These are phyloP conservation scores for Geotrichum klebahnii DNA, from an alignment of 1,139 yeast genomes.

Conservation along the genomic window DNA sequence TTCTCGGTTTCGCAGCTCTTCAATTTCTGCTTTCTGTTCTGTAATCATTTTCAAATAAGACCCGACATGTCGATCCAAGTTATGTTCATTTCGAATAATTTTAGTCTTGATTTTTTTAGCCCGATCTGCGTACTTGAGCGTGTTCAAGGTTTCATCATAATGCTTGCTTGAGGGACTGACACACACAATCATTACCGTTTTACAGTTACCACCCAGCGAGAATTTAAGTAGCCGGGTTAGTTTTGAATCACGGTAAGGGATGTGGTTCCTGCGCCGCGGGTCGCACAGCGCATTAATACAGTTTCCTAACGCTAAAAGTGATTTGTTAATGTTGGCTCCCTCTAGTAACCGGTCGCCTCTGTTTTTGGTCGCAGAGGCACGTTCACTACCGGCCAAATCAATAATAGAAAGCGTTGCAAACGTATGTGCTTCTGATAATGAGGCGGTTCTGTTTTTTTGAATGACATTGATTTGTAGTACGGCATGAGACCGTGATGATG, in stretches of 20 bases:
- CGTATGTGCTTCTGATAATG: constrained; percentile 61
- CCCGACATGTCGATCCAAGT: constrained; percentile 79
- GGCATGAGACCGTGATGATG: constrained; percentile 90
- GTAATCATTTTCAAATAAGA: constrained; percentile 82
- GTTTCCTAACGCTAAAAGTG: constrained; percentile 83
- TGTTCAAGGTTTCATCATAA: constrained; percentile 86
- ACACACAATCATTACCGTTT: constrained; percentile 93
- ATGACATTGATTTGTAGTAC: constrained; percentile 76
- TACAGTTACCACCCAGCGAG: constrained; percentile 91
- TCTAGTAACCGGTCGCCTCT: constrained; percentile 75
- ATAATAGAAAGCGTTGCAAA: constrained; percentile 80
- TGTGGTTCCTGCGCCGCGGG: constrained; percentile 60
- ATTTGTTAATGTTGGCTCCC: constrained; percentile 89
- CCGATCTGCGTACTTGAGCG: constrained; percentile 83
- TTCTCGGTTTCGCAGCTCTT: constrained; percentile 60
- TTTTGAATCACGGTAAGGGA: constrained; percentile 88
- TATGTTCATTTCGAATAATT: constrained; percentile 67
- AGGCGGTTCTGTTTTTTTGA: constrained; percentile 60
- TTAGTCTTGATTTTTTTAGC: constrained; percentile 90
- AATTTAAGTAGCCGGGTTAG: constrained; percentile 79
- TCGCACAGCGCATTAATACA: constrained; percentile 91
- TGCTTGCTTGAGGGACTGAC: constrained; percentile 80
- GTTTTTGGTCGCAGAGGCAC: constrained; percentile 86
- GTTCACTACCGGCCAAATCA: constrained; percentile 90
- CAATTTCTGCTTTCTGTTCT: constrained; percentile 75